Base-by-base conservation (phyloP, 768 basidiomycete species). In the Naganishia vaughanmartiniae region DNA sequence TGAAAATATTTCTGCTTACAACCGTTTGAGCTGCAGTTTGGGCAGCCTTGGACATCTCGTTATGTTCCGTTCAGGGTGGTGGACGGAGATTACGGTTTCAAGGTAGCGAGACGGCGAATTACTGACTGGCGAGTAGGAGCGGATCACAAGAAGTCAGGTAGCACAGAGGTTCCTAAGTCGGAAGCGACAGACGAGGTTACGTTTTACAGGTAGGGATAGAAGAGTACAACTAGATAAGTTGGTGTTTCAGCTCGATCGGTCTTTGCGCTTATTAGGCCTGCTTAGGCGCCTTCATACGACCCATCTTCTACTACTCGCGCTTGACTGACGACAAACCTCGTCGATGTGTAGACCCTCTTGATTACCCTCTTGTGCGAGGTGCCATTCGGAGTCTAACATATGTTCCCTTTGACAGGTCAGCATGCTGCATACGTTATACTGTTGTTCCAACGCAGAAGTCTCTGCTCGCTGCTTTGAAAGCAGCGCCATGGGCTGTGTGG, bases 11-110 rank as follows among this genome's bases (percentile, higher is more conserved):
- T n/a, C 21, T 51, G 42, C 60, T 63, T 36, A 63, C 60, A 45
- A 63, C 60, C 60, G 39, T 63, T 21, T 63, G 60, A n/a, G 60
- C 60, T 63, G 17, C 60, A 42, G 60, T 17, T 30, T 63, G 60
- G 14, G 42, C 42, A 42, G 60, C 21, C 39, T 63, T 63, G 31
- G 60, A 63, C 60, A 63, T 63, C 28, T 42, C 19, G 36, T 21
- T 4, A 17, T 5, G n/a, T 21, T 58, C 21, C 31, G 31, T 39
- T 39, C n/a, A 7, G 39, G 19, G 48, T 51, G 24, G 17, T 24
- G 24, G 24, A n/a, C 48, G n/a, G 12, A n/a, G 24, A 21, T 51
- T 51, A 21, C 48, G 21, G 48, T 21, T 21, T 4, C 48, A 26
- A 51, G 17, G n/a, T 12, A 4, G 48, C 48, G 6, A 51, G 48